phyloP scores from a whole-genome alignment of 257 asterid genomes.

The Scutellaria galericulata region DNA sequence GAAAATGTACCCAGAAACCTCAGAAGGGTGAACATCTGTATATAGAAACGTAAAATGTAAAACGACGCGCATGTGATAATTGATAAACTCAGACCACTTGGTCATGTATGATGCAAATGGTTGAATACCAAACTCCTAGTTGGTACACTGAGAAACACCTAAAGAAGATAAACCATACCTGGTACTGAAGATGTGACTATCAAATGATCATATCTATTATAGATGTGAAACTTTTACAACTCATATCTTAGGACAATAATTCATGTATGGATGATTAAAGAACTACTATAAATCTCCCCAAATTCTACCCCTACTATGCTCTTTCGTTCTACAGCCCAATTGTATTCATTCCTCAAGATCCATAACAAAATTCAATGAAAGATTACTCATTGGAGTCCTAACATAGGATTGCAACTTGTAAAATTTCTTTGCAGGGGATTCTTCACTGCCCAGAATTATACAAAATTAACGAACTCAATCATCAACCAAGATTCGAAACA shows the following conservation, averaged over 20 bases:
- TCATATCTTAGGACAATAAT: background rate
- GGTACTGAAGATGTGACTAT: background rate
- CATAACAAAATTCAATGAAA: background rate
- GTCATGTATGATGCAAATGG: too few species aligned
- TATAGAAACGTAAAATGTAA: background rate
- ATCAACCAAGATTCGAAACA: constrained; percentile 11
- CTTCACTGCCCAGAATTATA: background rate
- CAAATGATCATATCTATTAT: background rate
- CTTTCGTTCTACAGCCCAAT: background rate
- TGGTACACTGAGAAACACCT: constrained; percentile 6
- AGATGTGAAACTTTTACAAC: background rate
- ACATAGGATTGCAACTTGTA: background rate
- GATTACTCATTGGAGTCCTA: background rate
- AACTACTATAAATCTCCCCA: background rate
- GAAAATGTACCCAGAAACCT: constrained; percentile 25
- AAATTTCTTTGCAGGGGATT: background rate
- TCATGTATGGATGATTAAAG: background rate
- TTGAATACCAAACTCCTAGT: background rate
- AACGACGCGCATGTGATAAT: background rate
- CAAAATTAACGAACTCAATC: constrained; percentile 11
- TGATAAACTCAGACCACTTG: background rate
- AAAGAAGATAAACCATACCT: constrained; percentile 7
- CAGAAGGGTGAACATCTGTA: constrained; percentile 23
- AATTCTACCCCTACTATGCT: background rate
- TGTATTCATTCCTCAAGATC: background rate